phyloP scores from a whole-genome alignment of 2,329 filamentous ascomycete species.

The Trichoderma hamatum region DNA sequence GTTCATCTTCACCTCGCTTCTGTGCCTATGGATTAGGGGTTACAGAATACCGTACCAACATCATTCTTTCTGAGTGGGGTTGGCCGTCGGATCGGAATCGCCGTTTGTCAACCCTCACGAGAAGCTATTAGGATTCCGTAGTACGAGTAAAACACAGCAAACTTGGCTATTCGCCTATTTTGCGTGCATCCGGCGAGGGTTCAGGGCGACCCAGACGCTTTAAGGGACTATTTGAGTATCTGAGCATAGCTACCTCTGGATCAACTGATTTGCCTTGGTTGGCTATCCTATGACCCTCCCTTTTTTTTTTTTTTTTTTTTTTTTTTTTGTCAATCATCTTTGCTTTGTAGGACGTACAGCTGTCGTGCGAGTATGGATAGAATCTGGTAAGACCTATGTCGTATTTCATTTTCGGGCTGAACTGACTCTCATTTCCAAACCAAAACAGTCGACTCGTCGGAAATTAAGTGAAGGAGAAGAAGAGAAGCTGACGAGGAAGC shows the following conservation, averaged over 20 bases:
- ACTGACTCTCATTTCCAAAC: neutral
- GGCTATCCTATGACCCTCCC: neutral
- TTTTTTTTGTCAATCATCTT: neutral
- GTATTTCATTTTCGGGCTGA: no score
- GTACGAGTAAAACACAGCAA: neutral
- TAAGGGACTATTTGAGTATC: neutral
- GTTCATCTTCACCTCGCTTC: neutral
- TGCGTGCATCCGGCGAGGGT: neutral
- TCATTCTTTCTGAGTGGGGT: neutral
- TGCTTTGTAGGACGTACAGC: neutral
- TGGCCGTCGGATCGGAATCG: slow-evolving; percentile 15
- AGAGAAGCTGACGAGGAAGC: neutral
- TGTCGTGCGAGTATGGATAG: neutral
- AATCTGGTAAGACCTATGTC: neutral
- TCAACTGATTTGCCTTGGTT: neutral
- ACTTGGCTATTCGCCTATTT: neutral
- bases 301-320: neutral
- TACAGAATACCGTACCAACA: neutral
- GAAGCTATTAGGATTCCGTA: neutral
- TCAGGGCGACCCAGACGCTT: slow-evolving; percentile 2
- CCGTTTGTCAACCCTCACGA: slow-evolving; percentile 2
- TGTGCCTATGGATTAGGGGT: neutral
- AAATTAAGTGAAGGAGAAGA: neutral
- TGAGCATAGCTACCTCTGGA: neutral
- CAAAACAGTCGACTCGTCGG: neutral